Evolutionary conservation across 1,284 basidiomycete species (phyloP), one percentile per base, ranked within the genome.

Genomic region (Apiotrichum veenhuisii): DNA sequence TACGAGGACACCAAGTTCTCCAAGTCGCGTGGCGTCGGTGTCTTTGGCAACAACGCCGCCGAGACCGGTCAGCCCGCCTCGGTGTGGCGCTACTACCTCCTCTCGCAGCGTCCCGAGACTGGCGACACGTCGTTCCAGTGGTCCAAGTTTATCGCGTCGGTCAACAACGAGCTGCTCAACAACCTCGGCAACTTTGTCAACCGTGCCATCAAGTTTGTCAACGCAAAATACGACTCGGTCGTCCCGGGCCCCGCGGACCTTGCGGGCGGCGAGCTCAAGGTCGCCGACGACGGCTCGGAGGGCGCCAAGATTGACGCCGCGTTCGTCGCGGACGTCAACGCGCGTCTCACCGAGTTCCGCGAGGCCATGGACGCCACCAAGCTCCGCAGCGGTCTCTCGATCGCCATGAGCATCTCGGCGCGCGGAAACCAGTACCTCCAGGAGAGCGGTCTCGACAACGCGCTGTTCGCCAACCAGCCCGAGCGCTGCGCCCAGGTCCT

Each of bases 121-220:
- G 87, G 86, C 36, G 95, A 99, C 72, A 86, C 94, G 46, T 91
- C 91, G 81, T 99, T 99, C 80, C 91, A 92, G 0, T 99, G 96
- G 96, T 82, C 85, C 38, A 93, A 95, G 67, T 97, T 95, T 69
- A 93, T 98, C 68, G 80, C 88, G 26, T 88, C 90, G 22, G 95
- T 97, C 77, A 99, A 99, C 80, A 89, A 88, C 64, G 85, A 98
- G 67, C 80, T 99, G 40, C 79, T 98, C 63, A 95, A 96, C 76
- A 99, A 98, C 79, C 87, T 98, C 63, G 95, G 95, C 55, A 98
- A 99, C 81, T 98, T 98, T 76, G 90, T 98, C 65, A 99, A 99
- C 77, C 89, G 95, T 46, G 83, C 82, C 17, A 80, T 98, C 72
- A 97, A 96, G 75, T 98, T 98, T 70, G 84, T 92, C 50, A 84